phyloP scores from a whole-genome alignment of 805 yeast species.

The Candida ovalis region DNA sequence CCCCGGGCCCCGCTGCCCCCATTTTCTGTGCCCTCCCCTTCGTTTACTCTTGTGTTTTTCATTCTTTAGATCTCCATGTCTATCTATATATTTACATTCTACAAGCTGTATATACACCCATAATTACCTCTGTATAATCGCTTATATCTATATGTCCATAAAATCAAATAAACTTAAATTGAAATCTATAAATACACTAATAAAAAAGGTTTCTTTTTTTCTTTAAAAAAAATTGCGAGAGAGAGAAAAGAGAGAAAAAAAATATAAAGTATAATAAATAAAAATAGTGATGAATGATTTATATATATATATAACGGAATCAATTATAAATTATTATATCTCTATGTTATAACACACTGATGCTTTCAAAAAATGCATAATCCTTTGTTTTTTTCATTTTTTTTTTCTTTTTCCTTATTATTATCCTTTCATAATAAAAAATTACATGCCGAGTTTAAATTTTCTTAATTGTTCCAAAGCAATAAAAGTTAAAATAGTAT shows the following conservation, averaged over 20 bases:
- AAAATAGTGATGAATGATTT: not conserved
- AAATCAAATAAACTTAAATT: not conserved
- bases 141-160: no score
- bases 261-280: not conserved
- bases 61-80: no score
- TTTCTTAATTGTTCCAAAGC: slow-evolving; percentile 64
- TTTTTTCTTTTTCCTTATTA: not conserved
- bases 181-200: not conserved
- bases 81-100: no score
- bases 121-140: no score
- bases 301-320: not conserved
- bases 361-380: not conserved
- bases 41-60: no score
- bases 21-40: no score
- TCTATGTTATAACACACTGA: no score
- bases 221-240: not conserved
- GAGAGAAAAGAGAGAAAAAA: not conserved
- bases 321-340: not conserved
- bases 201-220: not conserved
- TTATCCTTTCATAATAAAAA: not conserved
- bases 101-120: no score
- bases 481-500: slow-evolving; percentile 64
- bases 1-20: no score
- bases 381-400: not conserved
- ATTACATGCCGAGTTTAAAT: slow-evolving; percentile 17